These are phyloP conservation scores for Lichenothelia convexa DNA, from an alignment of 495 filamentous ascomycete genomes.

Conservation along the genomic window DNA sequence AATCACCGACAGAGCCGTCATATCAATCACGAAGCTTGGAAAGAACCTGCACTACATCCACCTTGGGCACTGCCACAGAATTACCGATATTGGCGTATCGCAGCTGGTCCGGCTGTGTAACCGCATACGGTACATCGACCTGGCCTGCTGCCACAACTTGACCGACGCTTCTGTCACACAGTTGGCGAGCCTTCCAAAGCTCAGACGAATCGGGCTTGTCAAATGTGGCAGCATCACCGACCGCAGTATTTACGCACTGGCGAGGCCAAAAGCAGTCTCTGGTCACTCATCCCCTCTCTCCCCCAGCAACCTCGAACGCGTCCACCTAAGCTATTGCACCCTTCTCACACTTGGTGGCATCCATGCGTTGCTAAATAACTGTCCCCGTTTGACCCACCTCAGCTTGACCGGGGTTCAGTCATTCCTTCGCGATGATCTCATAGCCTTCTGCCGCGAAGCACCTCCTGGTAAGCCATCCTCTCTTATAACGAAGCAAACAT, in stretches of 20 bases:
- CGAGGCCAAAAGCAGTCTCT: conserved; percentile 31
- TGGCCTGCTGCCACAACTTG: conserved; percentile 82
- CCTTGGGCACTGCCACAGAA: conserved; percentile 77
- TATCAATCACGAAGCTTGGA: conserved; percentile 68
- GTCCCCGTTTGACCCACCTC: conserved; percentile 82
- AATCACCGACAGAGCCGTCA: conserved; percentile 79
- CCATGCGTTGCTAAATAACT: conserved; percentile 70
- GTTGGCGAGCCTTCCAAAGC: conserved; percentile 72
- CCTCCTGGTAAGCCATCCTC: conserved; percentile 38
- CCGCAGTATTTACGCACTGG: conserved; percentile 65
- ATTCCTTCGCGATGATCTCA: conserved; percentile 58
- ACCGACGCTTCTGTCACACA: conserved; percentile 76
- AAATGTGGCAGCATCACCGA: conserved; percentile 88
- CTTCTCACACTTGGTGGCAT: conserved; percentile 69
- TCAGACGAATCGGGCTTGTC: conserved; percentile 84
- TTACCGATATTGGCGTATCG: conserved; percentile 74
- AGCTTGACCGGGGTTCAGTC: conserved; percentile 88
- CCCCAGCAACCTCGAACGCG: conserved; percentile 60
- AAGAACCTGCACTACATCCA: conserved; percentile 96
- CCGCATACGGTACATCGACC: conserved; percentile 89
- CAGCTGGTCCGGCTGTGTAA: conserved; percentile 72
- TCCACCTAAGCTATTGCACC: conserved; percentile 92
- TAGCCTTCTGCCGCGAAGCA: conserved; percentile 67
- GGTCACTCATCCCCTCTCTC: conserved; percentile 25
- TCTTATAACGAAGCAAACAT: neutral